These are phyloP conservation scores for Arthrobotrys pseudoclavata DNA, from an alignment of 2,329 filamentous ascomycete genomes.

Conservation along the genomic window DNA sequence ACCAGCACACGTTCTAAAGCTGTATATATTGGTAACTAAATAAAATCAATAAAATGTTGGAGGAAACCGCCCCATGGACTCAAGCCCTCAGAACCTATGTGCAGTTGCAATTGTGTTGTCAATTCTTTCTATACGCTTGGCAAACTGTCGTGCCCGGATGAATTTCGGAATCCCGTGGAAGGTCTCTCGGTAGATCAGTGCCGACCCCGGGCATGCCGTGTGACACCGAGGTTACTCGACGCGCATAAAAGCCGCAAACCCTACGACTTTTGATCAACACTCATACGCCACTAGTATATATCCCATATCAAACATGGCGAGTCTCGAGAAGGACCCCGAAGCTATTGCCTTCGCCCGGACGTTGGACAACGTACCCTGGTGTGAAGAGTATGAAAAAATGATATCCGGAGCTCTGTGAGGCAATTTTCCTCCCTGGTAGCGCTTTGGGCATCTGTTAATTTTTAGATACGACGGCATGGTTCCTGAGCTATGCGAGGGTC, in stretches of 20 bases:
- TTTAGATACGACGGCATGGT: conserved; percentile 70
- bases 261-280: background rate
- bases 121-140: background rate
- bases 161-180: background rate
- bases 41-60: too few relatives aligned
- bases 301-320: conserved; percentile 64
- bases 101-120: too few relatives aligned
- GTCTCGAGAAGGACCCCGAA: conserved; percentile 67
- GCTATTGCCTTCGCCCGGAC: conserved; percentile 69
- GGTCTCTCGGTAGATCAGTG: background rate
- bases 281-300: too few relatives aligned
- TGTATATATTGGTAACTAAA: too few relatives aligned
- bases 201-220: conserved; percentile 1
- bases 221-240: background rate
- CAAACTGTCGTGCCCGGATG: background rate
- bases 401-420: conserved; percentile 74
- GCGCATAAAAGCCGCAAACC: background rate
- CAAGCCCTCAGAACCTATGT: too few relatives aligned
- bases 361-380: conserved; percentile 71
- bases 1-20: too few relatives aligned
- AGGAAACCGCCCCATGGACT: too few relatives aligned
- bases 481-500: conserved; percentile 69
- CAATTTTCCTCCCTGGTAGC: background rate
- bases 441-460: background rate
- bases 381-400: conserved; percentile 76